A percentile compares a stretch with the other conserved stretches of the same genome.
phyloP scores from a whole-genome alignment of 2,329 filamentous ascomycete species.

The Calonectria pauciramosa region DNA sequence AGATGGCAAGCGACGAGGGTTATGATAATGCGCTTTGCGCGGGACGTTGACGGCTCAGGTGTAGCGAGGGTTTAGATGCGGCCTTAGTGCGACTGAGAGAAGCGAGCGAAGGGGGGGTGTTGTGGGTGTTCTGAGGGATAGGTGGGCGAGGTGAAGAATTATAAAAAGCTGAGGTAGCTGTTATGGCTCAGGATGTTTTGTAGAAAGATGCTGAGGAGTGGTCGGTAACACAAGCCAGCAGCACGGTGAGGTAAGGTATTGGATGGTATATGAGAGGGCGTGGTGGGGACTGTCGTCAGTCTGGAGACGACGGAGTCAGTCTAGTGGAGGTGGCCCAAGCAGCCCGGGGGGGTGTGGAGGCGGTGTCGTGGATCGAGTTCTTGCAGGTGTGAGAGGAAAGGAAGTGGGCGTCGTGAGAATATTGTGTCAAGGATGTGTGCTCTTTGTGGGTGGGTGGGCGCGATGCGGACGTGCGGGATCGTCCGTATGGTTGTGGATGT shows the following conservation, averaged over 20 bases:
- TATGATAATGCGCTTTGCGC: conserved; percentile 37
- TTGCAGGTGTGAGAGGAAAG: conserved; percentile 32
- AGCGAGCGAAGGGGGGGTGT: conserved; percentile 20
- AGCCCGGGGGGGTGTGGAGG: conserved; percentile 42
- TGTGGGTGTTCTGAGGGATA: conserved; percentile 12
- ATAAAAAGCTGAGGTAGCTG: conserved; percentile 19
- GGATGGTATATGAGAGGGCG: conserved; percentile 24
- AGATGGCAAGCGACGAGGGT: conserved; percentile 16
- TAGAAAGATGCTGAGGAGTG: conserved; percentile 24
- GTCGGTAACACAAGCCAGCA: conserved; percentile 23
- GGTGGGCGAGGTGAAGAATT: conserved; percentile 14
- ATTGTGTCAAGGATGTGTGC: conserved; percentile 38
- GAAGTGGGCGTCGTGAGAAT: conserved; percentile 33
- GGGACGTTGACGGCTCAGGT: conserved; percentile 32
- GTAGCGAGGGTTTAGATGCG: conserved; percentile 16
- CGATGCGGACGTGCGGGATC: conserved; percentile 20
- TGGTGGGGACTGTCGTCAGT: conserved; percentile 30
- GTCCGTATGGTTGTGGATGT: conserved; percentile 15
- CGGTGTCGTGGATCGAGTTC: conserved; percentile 47
- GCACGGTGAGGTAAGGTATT: conserved; percentile 26
- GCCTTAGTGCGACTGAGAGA: conserved; percentile 2
- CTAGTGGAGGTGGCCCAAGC: conserved; percentile 34
- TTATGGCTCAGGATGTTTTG: conserved; percentile 21
- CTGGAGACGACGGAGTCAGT: conserved; percentile 25
- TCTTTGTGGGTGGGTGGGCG: conserved; percentile 32